A percentile compares a stretch with the other conserved stretches of the same genome.
phyloP scores from a whole-genome alignment of 202 grass and related monocot genomes.

The Sporobolus alterniflorus region DNA sequence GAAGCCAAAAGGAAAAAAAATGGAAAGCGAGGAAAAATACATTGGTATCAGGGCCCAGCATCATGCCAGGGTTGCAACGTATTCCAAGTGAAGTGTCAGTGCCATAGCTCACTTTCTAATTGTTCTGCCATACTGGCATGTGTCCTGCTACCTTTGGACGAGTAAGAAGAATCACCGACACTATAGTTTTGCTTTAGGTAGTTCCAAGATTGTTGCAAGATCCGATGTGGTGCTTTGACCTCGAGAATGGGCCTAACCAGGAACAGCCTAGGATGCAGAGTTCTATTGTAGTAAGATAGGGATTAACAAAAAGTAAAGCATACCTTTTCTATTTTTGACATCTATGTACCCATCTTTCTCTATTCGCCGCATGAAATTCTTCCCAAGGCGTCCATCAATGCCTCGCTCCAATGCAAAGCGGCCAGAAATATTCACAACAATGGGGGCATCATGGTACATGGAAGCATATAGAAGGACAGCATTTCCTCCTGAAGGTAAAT shows the following conservation, averaged over 20 bases:
- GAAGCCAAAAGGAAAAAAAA: not conserved
- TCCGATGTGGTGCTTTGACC: slow-evolving; percentile 19
- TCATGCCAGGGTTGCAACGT: not conserved
- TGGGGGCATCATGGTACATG: slow-evolving; percentile 55
- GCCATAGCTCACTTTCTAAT: not conserved
- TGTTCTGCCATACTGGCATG: not conserved
- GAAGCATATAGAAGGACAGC: slow-evolving; percentile 87
- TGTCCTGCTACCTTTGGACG: slow-evolving; percentile 5
- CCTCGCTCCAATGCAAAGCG: slow-evolving; percentile 80
- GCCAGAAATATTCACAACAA: slow-evolving; percentile 78
- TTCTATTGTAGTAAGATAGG: not conserved
- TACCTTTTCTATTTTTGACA: slow-evolving; percentile 83
- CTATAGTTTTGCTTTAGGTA: slow-evolving; percentile 2
- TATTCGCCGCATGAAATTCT: slow-evolving; percentile 78
- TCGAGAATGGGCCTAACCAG: not conserved
- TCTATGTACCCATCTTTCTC: slow-evolving; percentile 78
- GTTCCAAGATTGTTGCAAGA: not conserved
- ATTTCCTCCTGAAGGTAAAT: slow-evolving; percentile 64
- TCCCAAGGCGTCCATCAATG: slow-evolving; percentile 77
- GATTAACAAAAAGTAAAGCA: slow-evolving; percentile 18
- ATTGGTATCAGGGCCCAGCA: not conserved
- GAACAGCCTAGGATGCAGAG: not conserved
- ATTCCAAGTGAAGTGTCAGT: not conserved
- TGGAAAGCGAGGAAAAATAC: not conserved
- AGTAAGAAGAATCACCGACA: not conserved